These are phyloP conservation scores for Lagenaria siceraria DNA, from an alignment of 306 rosid genomes.

Conservation along the genomic window DNA sequence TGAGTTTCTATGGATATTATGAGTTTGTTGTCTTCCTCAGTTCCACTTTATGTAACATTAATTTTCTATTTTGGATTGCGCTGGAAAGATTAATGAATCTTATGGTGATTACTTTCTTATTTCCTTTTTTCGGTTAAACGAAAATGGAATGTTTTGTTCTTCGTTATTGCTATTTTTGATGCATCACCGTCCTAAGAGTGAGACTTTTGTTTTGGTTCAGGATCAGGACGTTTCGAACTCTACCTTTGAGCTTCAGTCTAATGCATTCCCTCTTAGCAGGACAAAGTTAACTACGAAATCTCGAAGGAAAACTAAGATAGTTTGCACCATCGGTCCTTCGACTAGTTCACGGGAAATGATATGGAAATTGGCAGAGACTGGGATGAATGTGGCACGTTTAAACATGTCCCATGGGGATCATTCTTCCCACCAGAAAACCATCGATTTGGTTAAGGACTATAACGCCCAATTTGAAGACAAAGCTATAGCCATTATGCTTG, in stretches of 20 bases:
- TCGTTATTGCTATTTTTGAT: background rate
- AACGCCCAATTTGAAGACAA: conserved; percentile 62
- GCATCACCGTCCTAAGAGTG: background rate
- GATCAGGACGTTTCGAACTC: conserved; percentile 19
- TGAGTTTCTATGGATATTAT: background rate
- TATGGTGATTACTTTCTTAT: background rate
- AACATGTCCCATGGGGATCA: conserved; percentile 98
- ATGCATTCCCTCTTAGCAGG: conserved; percentile 11
- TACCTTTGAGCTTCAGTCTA: conserved; percentile 21
- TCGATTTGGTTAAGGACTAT: conserved; percentile 72
- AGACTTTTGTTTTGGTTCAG: conserved; percentile 20
- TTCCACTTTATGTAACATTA: background rate
- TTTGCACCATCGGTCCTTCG: conserved; percentile 88
- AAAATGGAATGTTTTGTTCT: background rate
- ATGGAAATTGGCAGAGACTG: conserved; percentile 69
- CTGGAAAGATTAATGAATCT: background rate
- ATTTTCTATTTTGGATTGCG: background rate
- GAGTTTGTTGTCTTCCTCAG: background rate
- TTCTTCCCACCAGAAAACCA: conserved; percentile 71
- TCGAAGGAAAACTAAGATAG: conserved; percentile 68
- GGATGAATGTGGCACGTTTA: conserved; percentile 89
- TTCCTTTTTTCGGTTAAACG: background rate
- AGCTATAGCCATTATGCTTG: conserved; percentile 87
- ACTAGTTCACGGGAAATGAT: conserved; percentile 88
- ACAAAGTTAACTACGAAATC: conserved; percentile 17